Percentiles rank a stretch among this genome's conserved stretches.
These are phyloP conservation scores for Saxophila tyrrhenica DNA, from an alignment of 495 filamentous ascomycete genomes.

Conservation along the genomic window DNA sequence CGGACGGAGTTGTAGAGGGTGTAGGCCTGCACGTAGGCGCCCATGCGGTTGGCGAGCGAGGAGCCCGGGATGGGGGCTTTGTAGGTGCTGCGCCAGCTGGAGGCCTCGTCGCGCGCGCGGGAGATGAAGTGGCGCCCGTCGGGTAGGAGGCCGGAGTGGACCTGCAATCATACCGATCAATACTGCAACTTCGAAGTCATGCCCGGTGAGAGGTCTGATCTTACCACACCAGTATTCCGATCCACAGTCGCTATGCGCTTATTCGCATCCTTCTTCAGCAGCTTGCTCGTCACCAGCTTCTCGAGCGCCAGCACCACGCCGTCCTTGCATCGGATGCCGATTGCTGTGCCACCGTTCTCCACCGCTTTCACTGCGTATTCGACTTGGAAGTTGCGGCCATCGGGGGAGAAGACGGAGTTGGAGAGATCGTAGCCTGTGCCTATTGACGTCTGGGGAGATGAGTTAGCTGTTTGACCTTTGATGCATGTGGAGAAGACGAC, in stretches of 20 bases:
- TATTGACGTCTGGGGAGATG: conserved; percentile 72
- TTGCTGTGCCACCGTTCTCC: conserved; percentile 91
- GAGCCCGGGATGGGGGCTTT: conserved; percentile 82
- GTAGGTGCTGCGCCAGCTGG: conserved; percentile 75
- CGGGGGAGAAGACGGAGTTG: conserved; percentile 98
- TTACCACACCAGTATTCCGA: conserved; percentile 83
- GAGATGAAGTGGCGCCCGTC: conserved; percentile 93
- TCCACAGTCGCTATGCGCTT: conserved; percentile 93
- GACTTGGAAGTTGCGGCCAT: conserved; percentile 98
- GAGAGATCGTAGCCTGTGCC: conserved; percentile 98
- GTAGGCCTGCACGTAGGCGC: conserved; percentile 91
- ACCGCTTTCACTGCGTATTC: conserved; percentile 98
- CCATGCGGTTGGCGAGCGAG: conserved; percentile 79
- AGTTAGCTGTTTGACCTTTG: background rate
- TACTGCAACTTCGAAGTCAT: conserved; percentile 2
- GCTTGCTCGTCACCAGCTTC: conserved; percentile 90
- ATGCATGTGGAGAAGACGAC: background rate
- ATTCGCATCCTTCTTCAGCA: conserved; percentile 86
- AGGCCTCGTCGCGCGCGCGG: conserved; percentile 85
- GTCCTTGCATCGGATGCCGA: conserved; percentile 95
- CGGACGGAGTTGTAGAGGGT: conserved; percentile 93
- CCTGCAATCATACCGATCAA: conserved; percentile 39
- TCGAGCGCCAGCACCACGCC: conserved; percentile 93
- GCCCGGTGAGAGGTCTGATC: conserved; percentile 20
- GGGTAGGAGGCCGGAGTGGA: conserved; percentile 83